These are phyloP conservation scores for Zymoseptoria passerinii DNA, from an alignment of 2,329 filamentous ascomycete species.

Conservation along the genomic window DNA sequence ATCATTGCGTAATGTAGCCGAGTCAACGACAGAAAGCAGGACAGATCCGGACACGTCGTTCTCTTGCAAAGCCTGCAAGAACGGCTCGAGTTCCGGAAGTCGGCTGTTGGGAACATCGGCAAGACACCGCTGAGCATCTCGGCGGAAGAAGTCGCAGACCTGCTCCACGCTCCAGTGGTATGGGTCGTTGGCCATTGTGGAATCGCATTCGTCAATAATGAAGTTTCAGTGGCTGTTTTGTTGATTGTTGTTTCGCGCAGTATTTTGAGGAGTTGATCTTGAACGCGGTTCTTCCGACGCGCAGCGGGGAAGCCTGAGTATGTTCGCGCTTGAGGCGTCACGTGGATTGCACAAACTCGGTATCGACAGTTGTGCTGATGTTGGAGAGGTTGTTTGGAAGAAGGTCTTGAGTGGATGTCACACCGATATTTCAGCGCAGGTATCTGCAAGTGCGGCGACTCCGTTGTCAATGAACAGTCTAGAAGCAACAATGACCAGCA, in stretches of 20 bases:
- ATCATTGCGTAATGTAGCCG: slow-evolving; percentile 43
- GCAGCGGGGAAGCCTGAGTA: neutral
- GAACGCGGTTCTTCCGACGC: neutral
- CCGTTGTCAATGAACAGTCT: neutral
- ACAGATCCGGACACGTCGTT: slow-evolving; percentile 59
- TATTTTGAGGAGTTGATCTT: neutral
- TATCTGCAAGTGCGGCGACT: neutral
- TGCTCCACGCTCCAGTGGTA: slow-evolving; percentile 63
- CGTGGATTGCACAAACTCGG: neutral
- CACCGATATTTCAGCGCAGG: neutral
- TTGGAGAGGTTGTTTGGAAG: neutral
- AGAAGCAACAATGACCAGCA: neutral
- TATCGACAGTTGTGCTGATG: neutral
- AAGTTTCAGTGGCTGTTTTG: neutral
- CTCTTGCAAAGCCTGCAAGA: slow-evolving; percentile 51
- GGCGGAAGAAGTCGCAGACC: slow-evolving; percentile 59
- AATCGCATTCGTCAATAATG: neutral
- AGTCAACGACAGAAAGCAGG: slow-evolving; percentile 49
- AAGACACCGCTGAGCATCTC: slow-evolving; percentile 22
- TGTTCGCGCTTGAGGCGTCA: neutral
- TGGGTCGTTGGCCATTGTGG: slow-evolving; percentile 49
- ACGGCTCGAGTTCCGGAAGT: slow-evolving; percentile 44
- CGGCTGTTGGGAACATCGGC: slow-evolving; percentile 25
- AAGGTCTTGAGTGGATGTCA: neutral
- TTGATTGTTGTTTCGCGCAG: slow-evolving; percentile 6